A percentile compares a stretch with the other conserved stretches of the same genome.
These are phyloP conservation scores for Eutrema salsugineum DNA, from an alignment of 441 rosid species.

Conservation along the genomic window DNA sequence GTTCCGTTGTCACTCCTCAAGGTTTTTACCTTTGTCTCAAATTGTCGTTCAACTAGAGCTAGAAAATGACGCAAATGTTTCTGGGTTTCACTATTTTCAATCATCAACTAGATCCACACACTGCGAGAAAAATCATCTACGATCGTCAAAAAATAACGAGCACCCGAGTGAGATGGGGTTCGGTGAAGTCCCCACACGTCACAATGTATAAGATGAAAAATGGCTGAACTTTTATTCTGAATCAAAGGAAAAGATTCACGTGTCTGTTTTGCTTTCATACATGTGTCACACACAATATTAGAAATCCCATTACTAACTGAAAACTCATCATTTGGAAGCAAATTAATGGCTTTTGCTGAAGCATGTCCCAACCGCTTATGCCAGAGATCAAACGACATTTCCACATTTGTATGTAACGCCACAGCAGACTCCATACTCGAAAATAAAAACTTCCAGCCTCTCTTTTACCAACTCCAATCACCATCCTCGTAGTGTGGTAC, in stretches of 20 bases:
- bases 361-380: too few species aligned
- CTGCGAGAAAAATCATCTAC: background rate
- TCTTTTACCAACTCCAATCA: too few species aligned
- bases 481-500: too few species aligned
- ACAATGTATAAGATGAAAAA: background rate
- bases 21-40: too few species aligned
- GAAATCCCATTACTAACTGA: background rate
- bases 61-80: background rate
- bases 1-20: too few species aligned
- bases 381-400: too few species aligned
- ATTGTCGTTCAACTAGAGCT: too few species aligned
- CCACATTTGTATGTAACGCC: too few species aligned
- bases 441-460: too few species aligned
- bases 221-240: background rate
- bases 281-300: background rate
- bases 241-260: background rate
- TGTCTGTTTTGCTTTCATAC: background rate
- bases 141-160: background rate
- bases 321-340: background rate
- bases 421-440: too few species aligned
- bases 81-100: background rate
- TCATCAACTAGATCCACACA: background rate
- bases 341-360: background rate
- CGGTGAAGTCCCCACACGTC: background rate
- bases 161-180: background rate